Base-by-base conservation (phyloP, 306 rosid species). In the Lotus japonicus region DNA sequence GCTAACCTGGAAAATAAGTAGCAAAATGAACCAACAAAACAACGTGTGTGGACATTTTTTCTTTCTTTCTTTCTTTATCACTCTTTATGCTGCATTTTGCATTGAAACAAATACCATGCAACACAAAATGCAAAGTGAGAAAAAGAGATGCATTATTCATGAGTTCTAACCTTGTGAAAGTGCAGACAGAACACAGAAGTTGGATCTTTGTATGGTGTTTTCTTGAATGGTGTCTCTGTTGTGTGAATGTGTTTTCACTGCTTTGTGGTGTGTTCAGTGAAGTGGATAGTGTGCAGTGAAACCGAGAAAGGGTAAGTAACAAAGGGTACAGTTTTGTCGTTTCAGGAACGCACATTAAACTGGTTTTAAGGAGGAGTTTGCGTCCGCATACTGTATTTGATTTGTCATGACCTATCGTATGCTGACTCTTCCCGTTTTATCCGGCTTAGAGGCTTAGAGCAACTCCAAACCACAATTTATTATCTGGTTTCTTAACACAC, bases 11-110 rank as follows among this genome's bases (percentile, higher is more conserved):
- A n/a, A n/a, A n/a, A n/a, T n/a, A n/a, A n/a, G n/a, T n/a, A n/a
- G n/a, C n/a, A 50, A 39, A 49, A 13, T 19, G 19, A 43, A 23
- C 2, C 5, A 13, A 12, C 6, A 11, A 31, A 28, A 4, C 13
- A 43, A 17, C 0, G 12, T 11, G 42, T n/a, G n/a, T n/a, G n/a
- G n/a, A n/a, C n/a, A n/a, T n/a, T n/a, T n/a, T n/a, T n/a, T n/a
- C n/a, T n/a, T n/a, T n/a, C n/a, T n/a, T n/a, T n/a, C n/a, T n/a
- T n/a, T n/a, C n/a, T n/a, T n/a, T n/a, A n/a, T n/a, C n/a, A n/a
- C n/a, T n/a, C n/a, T n/a, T n/a, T n/a, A n/a, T n/a, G 56, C 44
- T 5, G 26, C 72, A 80, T 64, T 78, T 78, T 75, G 77, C 26
- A 68, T 7, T 61, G 58, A 58, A 5, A 44, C 43, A 67, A 38